These are phyloP conservation scores for Puya raimondii DNA, from an alignment of 176 grass and related monocot genomes.

Conservation along the genomic window DNA sequence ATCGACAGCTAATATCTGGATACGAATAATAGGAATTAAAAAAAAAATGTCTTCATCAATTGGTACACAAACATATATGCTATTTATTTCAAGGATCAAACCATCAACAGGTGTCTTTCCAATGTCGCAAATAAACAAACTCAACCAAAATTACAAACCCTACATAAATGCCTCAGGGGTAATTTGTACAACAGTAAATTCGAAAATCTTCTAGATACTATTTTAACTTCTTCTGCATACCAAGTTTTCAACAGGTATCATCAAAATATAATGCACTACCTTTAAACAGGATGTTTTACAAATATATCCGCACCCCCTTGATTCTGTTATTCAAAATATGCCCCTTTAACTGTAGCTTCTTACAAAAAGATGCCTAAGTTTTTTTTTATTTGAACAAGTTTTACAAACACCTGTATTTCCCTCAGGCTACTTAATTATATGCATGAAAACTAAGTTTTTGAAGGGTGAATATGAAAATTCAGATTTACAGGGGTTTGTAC, in stretches of 20 bases:
- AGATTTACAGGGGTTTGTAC: not conserved
- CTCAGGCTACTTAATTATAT: too few species aligned
- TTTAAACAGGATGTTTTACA: too few species aligned
- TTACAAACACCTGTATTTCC: too few species aligned
- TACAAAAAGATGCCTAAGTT: too few species aligned
- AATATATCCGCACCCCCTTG: too few species aligned
- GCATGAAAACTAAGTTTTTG: not conserved
- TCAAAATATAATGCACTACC: too few species aligned
- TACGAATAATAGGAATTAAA: not conserved
- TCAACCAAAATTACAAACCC: not conserved
- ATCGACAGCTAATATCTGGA: too few species aligned
- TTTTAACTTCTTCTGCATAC: not conserved
- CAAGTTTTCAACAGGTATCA: too few species aligned
- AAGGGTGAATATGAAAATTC: not conserved
- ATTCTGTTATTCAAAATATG: too few species aligned
- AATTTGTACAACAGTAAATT: not conserved
- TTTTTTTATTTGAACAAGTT: too few species aligned
- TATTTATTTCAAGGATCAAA: too few species aligned
- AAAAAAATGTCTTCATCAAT: not conserved
- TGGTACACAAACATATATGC: not conserved
- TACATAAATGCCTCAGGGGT: not conserved
- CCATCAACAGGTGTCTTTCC: not conserved
- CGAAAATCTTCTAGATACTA: not conserved
- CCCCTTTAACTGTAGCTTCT: too few species aligned
- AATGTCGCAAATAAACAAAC: not conserved